A percentile compares a stretch with the other conserved stretches of the same genome.
phyloP scores from a whole-genome alignment of 352 stramenopile species.

The Elongisporangium senticosum region DNA sequence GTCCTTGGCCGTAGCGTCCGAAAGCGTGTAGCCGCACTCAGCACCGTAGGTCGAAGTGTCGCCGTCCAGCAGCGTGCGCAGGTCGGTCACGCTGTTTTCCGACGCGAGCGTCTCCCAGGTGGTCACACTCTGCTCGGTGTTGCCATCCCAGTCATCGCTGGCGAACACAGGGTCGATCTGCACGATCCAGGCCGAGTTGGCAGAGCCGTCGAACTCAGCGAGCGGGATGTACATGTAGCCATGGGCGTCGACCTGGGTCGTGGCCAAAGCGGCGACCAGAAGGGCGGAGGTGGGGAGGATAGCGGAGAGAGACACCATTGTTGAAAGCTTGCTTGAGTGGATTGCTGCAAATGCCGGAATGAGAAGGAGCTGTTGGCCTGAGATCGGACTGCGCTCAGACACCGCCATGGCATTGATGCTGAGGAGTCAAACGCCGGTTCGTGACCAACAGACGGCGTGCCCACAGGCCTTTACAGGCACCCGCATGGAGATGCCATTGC shows the following conservation, averaged over 20 bases:
- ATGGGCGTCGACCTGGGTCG: slow-evolving; percentile 13
- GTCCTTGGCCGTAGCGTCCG: slow-evolving; percentile 23
- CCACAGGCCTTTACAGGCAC: background rate
- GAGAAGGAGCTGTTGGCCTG: background rate
- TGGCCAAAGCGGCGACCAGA: slow-evolving; percentile 5
- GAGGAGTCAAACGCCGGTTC: background rate
- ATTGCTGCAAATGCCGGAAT: slow-evolving; percentile 15
- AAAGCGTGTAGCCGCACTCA: slow-evolving; percentile 30
- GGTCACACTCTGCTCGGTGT: slow-evolving; percentile 21
- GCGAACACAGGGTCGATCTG: slow-evolving; percentile 16
- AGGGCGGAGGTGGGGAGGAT: slow-evolving; percentile 5
- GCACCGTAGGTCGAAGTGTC: slow-evolving; percentile 28
- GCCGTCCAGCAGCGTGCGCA: slow-evolving; percentile 24
- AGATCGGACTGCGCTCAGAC: background rate
- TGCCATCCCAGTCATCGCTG: slow-evolving; percentile 24
- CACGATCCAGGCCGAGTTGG: slow-evolving; percentile 14
- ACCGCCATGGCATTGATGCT: background rate
- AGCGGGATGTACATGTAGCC: slow-evolving; percentile 28
- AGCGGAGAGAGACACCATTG: slow-evolving; percentile 13
- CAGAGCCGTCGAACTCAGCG: slow-evolving; percentile 13
- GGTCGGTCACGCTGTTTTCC: slow-evolving; percentile 24
- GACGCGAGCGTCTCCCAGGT: slow-evolving; percentile 16
- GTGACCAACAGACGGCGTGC: background rate
- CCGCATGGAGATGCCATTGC: background rate
- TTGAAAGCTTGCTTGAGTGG: slow-evolving; percentile 4